phyloP scores from a whole-genome alignment of 2,329 filamentous ascomycete genomes.

The Leptodontidium sp. region DNA sequence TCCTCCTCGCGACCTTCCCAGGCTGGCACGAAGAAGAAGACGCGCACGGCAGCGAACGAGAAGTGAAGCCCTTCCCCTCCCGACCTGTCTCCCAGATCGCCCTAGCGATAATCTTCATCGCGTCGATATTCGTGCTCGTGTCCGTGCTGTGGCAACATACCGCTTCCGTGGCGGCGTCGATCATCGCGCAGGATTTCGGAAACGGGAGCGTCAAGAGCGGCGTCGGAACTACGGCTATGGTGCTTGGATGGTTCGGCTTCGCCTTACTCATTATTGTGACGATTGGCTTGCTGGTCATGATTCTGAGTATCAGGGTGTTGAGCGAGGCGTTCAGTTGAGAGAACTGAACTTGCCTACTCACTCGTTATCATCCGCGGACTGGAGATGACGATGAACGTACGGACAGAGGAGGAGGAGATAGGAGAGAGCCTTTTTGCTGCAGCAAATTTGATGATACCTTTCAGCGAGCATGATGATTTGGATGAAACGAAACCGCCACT shows the following conservation, averaged over 20 bases:
- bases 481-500: conserved; percentile 10
- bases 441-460: conserved; percentile 30
- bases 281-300: conserved; percentile 95
- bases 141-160: conserved; percentile 91
- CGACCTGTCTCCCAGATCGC: conserved; percentile 92
- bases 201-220: conserved; percentile 89
- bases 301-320: conserved; percentile 87
- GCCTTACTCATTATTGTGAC: conserved; percentile 93
- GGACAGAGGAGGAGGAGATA: neutral
- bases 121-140: conserved; percentile 76
- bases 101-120: conserved; percentile 87
- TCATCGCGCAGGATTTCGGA: conserved; percentile 90
- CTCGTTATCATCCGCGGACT: neutral
- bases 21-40: conserved; percentile 96
- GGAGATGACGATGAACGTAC: neutral
- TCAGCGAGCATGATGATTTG: conserved; percentile 40
- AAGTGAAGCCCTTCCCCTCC: conserved; percentile 94
- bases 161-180: conserved; percentile 91
- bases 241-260: conserved; percentile 97
- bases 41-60: conserved; percentile 80
- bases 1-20: conserved; percentile 94
- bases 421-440: conserved; percentile 13
- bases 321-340: conserved; percentile 57
- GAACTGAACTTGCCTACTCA: conserved; percentile 13
- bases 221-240: conserved; percentile 94